A percentile compares a stretch with the other conserved stretches of the same genome.
Evolutionary conservation across 2,329 filamentous ascomycete species (phyloP).

Genomic region (Catunica adiposa): DNA sequence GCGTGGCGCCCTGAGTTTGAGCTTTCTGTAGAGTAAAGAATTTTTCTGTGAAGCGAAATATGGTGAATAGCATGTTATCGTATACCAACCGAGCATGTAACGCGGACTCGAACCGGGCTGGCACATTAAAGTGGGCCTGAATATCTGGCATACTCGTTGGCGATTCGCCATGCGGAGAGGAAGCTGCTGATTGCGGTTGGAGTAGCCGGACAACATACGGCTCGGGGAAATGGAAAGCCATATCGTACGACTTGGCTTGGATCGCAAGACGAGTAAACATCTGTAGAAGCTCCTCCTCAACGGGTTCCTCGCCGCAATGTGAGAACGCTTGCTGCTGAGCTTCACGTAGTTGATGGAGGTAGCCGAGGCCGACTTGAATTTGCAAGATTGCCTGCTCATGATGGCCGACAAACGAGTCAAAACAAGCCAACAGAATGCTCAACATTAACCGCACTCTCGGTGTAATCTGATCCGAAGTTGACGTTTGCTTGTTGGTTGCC

Average conservation of each 20-base stretch:
- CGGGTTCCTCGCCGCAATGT: constrained; percentile 25
- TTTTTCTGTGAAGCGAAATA: constrained; percentile 42
- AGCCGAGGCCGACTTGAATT: constrained; percentile 39
- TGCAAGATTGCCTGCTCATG: constrained; percentile 44
- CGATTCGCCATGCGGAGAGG: not conserved
- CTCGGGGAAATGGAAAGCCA: constrained; percentile 50
- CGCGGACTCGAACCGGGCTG: constrained; percentile 31
- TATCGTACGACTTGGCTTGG: constrained; percentile 50
- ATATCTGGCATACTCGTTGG: not conserved
- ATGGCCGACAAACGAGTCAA: constrained; percentile 50
- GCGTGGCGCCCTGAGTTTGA: constrained; percentile 30
- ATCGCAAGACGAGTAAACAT: constrained; percentile 49
- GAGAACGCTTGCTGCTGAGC: constrained; percentile 17
- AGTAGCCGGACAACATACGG: constrained; percentile 41
- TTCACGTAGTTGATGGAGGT: constrained; percentile 37
- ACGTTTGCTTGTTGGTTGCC: constrained; percentile 34
- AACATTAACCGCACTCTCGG: constrained; percentile 44
- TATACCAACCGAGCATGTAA: constrained; percentile 40
- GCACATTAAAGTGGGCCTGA: constrained; percentile 17
- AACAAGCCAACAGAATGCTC: constrained; percentile 48
- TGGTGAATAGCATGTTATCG: constrained; percentile 38
- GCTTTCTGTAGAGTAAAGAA: constrained; percentile 25
- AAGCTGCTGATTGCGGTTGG: not conserved
- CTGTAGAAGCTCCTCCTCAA: constrained; percentile 42
- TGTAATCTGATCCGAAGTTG: constrained; percentile 24